These are phyloP conservation scores for Globisporangium splendens DNA, from an alignment of 352 stramenopile genomes.

Conservation along the genomic window DNA sequence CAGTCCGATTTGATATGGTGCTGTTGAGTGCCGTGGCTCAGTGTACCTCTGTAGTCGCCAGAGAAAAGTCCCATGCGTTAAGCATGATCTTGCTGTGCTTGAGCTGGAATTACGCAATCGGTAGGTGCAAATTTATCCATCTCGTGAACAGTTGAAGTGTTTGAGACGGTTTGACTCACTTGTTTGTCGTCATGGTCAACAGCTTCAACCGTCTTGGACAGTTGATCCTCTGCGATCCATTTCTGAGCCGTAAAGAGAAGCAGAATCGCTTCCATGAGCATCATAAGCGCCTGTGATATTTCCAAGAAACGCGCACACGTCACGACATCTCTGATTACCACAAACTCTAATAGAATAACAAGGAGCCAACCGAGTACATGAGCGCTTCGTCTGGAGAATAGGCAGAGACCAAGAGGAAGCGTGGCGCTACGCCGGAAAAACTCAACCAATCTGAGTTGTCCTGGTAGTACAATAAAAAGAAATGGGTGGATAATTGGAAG, in stretches of 20 bases:
- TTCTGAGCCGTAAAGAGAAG: conserved; percentile 61
- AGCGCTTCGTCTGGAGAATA: conserved; percentile 51
- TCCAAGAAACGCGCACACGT: no score
- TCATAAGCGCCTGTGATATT: conserved; percentile 13
- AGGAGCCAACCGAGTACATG: conserved; percentile 38
- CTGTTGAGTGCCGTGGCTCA: no score
- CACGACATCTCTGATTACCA: no score
- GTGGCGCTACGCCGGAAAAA: conserved; percentile 45
- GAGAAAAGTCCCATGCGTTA: conserved; percentile 73
- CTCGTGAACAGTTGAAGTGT: not conserved
- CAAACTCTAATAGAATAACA: no score
- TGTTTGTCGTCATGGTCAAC: conserved; percentile 42
- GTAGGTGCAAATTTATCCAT: not conserved
- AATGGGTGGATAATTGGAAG: no score
- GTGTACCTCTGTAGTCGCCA: conserved; percentile 34
- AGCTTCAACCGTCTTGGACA: conserved; percentile 52
- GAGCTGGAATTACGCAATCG: conserved; percentile 21
- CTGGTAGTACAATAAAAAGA: not conserved
- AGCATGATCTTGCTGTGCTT: conserved; percentile 60
- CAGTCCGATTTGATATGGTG: no score
- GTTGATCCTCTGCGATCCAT: conserved; percentile 68
- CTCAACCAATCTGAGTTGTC: conserved; percentile 1
- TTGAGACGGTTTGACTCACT: conserved; percentile 20
- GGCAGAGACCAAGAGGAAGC: conserved; percentile 54
- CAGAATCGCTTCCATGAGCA: conserved; percentile 45